Evolutionary conservation across 192 early-diverging fungal species (phyloP).

Genomic region (Ambispora gerdemannii): DNA sequence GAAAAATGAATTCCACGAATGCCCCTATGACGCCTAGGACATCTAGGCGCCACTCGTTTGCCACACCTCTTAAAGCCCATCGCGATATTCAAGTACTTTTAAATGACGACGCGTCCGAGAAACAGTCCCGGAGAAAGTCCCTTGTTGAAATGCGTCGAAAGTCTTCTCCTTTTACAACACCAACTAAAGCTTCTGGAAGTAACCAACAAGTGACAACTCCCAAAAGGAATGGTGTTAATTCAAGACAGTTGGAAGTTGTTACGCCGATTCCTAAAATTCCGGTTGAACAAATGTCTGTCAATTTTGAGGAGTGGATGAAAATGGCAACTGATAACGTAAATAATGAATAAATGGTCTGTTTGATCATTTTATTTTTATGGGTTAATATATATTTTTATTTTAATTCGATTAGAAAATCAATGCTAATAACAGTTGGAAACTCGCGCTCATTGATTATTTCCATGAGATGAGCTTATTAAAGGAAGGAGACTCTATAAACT

Average conservation of each 20-base stretch:
- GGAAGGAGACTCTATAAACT: conserved; percentile 97
- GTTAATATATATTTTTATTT: no score
- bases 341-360: no score
- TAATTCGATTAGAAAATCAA: conserved; percentile 96
- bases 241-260: conserved; percentile 6
- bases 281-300: conserved; percentile 44
- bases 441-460: conserved; percentile 98
- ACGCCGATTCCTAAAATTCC: conserved; percentile 33
- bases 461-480: conserved; percentile 89
- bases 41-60: background rate
- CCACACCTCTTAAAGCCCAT: background rate
- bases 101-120: conserved; percentile 12
- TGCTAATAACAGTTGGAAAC: conserved; percentile 89
- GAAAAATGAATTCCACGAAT: no score
- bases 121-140: background rate
- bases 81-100: background rate
- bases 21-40: no score
- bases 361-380: no score
- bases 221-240: background rate
- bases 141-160: background rate
- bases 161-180: background rate
- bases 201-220: background rate
- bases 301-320: conserved; percentile 94
- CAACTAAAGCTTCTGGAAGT: background rate
- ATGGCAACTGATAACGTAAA: conserved; percentile 91